phyloP scores from a whole-genome alignment of 306 rosid genomes.

The Cicer cuneatum region DNA sequence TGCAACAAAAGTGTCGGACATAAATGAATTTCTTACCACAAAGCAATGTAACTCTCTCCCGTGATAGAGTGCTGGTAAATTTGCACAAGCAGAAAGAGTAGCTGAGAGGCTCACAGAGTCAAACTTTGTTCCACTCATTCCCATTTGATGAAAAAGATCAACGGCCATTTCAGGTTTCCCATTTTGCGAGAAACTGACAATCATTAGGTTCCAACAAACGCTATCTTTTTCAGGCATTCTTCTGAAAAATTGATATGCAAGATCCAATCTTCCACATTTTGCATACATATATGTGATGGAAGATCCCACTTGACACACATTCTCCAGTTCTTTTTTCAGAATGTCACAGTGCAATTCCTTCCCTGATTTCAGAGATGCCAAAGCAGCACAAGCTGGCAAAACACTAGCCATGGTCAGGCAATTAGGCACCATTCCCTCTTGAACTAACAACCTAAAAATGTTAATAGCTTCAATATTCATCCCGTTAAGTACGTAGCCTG shows the following conservation, averaged over 20 bases:
- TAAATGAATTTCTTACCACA: constrained; percentile 57
- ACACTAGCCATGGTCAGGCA: constrained; percentile 69
- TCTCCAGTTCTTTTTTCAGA: constrained; percentile 57
- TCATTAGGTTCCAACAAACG: constrained; percentile 87
- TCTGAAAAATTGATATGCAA: constrained; percentile 59
- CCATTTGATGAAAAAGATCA: constrained; percentile 72
- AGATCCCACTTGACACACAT: constrained; percentile 62
- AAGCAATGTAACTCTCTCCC: constrained; percentile 78
- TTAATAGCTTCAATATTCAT: constrained; percentile 63
- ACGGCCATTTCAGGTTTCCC: constrained; percentile 75
- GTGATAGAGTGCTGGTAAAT: constrained; percentile 65
- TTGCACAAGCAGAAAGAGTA: constrained; percentile 72
- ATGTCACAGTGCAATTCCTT: constrained; percentile 76
- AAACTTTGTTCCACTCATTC: constrained; percentile 57
- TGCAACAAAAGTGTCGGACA: constrained; percentile 59
- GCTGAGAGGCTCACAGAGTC: constrained; percentile 74
- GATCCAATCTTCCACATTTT: constrained; percentile 81
- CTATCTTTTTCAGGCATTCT: constrained; percentile 67
- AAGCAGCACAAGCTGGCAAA: constrained; percentile 76
- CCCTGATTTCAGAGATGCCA: constrained; percentile 68
- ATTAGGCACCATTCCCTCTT: constrained; percentile 67
- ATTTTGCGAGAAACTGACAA: constrained; percentile 70
- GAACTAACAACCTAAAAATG: constrained; percentile 65
- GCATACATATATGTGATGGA: constrained; percentile 82
- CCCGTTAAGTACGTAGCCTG: constrained; percentile 71